Base-by-base conservation (phyloP, 1,284 basidiomycete species). In the Apiotrichum siamense region DNA sequence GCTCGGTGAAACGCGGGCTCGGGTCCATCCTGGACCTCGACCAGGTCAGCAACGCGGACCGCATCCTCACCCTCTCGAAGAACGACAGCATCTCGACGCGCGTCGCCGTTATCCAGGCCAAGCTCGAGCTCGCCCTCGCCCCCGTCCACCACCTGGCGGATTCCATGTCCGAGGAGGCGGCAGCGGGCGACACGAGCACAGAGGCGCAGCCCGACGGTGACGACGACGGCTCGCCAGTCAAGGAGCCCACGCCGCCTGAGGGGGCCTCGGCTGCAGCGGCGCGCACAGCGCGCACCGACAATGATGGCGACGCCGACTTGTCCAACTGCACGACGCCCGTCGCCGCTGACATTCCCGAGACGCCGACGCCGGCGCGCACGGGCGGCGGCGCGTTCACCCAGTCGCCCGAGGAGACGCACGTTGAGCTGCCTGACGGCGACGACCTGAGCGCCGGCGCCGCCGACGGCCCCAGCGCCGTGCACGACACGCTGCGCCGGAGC, bases 61-160 rank as follows among this genome's bases (percentile, higher is more conserved):
- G 56, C 29, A 31, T 57, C 17, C n/a, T 49, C 10, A 39, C 43
- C 6, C 18, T 36, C 35, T 47, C 23, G 45, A 54, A 54, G 50
- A 52, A 44, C 24, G 63, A 63, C 47, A 58, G 51, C 32, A 63
- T 67, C 23, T 58, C 60, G 7, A 44, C 55, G 46, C 54, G 63
- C 26, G 61, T 67, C 21, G 59, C 59, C 3, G 45, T 43, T 18
- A 67, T 67, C 35, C 63, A 65, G 48, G 57, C 59, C 18, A 67
- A 65, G 61, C 59, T 63, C 17, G 61, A 63, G 39, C 32, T 61
- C 24, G 61, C 61, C 7, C 53, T 63, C 7, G 33, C 46, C 1
- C 52, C 57, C 3, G 47, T 51, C 24, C 48, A 42, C 25, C 46
- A 55, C 33, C 24, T 47, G 5, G 47, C 26, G 24, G 38, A 49